Percentiles rank a stretch among this genome's conserved stretches.
Conservation (phyloP, 1,284 basidiomycete genomes). For the Trichosporon sp. region DNA sequence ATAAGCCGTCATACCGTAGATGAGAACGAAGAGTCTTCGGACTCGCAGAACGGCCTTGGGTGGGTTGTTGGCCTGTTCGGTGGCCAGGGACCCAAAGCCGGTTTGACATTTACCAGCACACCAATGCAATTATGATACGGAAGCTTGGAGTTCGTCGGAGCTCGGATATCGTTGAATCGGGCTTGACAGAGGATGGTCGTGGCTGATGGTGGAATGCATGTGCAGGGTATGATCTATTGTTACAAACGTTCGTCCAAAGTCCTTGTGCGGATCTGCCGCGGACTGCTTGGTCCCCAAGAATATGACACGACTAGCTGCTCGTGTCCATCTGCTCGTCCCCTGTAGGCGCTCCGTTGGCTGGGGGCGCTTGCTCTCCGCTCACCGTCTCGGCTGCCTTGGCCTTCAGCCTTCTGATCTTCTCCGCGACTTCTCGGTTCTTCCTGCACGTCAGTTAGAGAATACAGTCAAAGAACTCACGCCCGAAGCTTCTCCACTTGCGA, state of each 20-base stretch:
- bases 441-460: constrained; percentile 4
- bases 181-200: no score
- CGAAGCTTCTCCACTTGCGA: constrained; percentile 30
- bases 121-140: neutral
- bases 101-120: constrained; percentile 27
- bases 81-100: constrained; percentile 36
- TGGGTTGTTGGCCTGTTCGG: constrained; percentile 28
- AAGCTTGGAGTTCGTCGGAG: neutral
- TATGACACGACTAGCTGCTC: no score
- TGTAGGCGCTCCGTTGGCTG: neutral
- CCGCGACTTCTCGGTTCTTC: constrained; percentile 15
- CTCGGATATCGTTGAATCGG: neutral
- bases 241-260: neutral
- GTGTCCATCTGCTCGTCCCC: constrained; percentile 1
- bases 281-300: no score
- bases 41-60: constrained; percentile 33
- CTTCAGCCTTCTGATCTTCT: constrained; percentile 15
- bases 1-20: constrained; percentile 38
- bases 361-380: neutral
- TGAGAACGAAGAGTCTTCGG: constrained; percentile 19
- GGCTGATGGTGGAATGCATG: constrained; percentile 12
- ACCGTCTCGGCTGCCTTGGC: neutral
- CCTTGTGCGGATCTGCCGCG: no score
- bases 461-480: constrained; percentile 21
- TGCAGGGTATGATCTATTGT: constrained; percentile 17